A percentile compares a stretch with the other conserved stretches of the same genome.
Evolutionary conservation across 2,329 filamentous ascomycete species (phyloP).

Genomic region (Bipolaris bicolor): DNA sequence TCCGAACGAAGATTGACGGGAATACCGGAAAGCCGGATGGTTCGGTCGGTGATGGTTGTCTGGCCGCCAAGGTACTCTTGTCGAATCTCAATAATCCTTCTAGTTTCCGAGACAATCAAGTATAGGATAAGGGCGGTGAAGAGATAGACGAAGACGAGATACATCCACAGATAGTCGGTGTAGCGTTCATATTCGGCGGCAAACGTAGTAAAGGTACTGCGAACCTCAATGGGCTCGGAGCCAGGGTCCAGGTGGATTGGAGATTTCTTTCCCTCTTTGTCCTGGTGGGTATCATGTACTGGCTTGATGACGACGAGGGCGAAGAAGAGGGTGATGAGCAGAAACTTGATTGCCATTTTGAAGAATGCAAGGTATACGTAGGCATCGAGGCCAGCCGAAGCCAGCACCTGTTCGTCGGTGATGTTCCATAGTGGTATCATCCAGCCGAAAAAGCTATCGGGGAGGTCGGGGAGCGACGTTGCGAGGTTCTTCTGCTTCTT

Average conservation of each 20-base stretch:
- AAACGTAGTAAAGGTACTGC: constrained; percentile 29
- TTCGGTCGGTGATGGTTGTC: constrained; percentile 93
- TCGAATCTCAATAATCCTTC: constrained; percentile 80
- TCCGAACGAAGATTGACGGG: constrained; percentile 80
- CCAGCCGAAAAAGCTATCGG: constrained; percentile 90
- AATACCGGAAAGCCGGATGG: constrained; percentile 88
- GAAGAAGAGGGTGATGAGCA: constrained; percentile 80
- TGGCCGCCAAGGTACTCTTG: constrained; percentile 93
- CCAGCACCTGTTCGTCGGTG: constrained; percentile 85
- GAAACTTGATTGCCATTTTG: constrained; percentile 89
- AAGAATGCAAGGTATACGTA: constrained; percentile 97
- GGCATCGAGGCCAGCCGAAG: constrained; percentile 90
- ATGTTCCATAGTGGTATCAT: constrained; percentile 84
- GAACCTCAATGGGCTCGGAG: constrained; percentile 26
- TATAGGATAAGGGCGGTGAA: constrained; percentile 85
- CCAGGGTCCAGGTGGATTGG: constrained; percentile 23
- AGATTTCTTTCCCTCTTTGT: constrained; percentile 40
- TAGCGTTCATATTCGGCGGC: constrained; percentile 48
- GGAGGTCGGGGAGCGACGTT: constrained; percentile 74
- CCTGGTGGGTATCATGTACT: constrained; percentile 73
- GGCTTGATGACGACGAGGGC: constrained; percentile 81
- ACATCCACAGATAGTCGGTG: constrained; percentile 81
- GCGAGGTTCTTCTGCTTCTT: constrained; percentile 75
- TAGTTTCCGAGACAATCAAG: constrained; percentile 81
- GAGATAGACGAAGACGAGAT: constrained; percentile 91